These are phyloP conservation scores for Aspergillus egyptiacus DNA, from an alignment of 495 filamentous ascomycete genomes.

Conservation along the genomic window DNA sequence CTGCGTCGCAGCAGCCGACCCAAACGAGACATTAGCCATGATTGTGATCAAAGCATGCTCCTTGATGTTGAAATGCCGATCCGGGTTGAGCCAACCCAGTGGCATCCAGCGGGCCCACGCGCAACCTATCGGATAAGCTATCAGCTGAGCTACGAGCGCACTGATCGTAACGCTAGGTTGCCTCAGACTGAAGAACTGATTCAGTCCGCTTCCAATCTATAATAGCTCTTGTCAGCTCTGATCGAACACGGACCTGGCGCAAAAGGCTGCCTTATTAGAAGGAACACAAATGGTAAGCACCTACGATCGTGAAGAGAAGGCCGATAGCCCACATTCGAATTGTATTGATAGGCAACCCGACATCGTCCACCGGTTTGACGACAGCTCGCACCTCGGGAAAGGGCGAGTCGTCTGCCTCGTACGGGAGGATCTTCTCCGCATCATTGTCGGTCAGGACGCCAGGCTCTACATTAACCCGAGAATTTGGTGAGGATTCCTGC, in stretches of 20 bases:
- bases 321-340: slow-evolving; percentile 70
- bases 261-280: too few species aligned
- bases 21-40: slow-evolving; percentile 59
- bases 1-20: slow-evolving; percentile 64
- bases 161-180: slow-evolving; percentile 57
- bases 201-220: slow-evolving; percentile 58
- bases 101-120: slow-evolving; percentile 54
- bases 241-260: too few species aligned
- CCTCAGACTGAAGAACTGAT: slow-evolving; percentile 65
- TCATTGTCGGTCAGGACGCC: slow-evolving; percentile 33
- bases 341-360: slow-evolving; percentile 60
- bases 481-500: not conserved
- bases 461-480: slow-evolving; percentile 7
- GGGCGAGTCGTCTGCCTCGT: slow-evolving; percentile 58
- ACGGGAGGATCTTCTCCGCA: slow-evolving; percentile 34
- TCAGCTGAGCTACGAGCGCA: slow-evolving; percentile 61
- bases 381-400: slow-evolving; percentile 57
- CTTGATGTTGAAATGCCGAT: slow-evolving; percentile 72
- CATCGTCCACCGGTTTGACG: slow-evolving; percentile 53
- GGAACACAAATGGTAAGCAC: slow-evolving; percentile 19
- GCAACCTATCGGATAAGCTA: slow-evolving; percentile 65
- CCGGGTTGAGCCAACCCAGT: slow-evolving; percentile 54
- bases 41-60: slow-evolving; percentile 73
- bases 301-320: slow-evolving; percentile 54
- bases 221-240: not conserved